Conservation (phyloP, 305 asterid species). For the Striga hermonthica region DNA sequence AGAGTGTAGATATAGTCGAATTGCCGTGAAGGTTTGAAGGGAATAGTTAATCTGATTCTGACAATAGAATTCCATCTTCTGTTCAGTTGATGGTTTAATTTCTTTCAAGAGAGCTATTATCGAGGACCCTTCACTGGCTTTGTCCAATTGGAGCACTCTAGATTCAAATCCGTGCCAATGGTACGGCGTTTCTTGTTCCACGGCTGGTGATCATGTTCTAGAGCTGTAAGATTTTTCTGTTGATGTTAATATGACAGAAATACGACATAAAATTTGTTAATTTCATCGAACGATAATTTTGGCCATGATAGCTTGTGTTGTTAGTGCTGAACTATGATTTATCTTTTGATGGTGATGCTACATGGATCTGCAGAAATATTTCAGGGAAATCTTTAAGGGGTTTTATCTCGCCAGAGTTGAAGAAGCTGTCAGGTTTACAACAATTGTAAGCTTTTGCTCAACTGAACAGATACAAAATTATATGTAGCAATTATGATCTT, state of each 20-base stretch:
- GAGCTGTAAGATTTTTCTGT: constrained; percentile 66
- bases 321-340: not conserved
- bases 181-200: constrained; percentile 72
- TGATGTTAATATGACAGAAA: constrained; percentile 13
- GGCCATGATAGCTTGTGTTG: not conserved
- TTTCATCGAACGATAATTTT: too few relatives aligned
- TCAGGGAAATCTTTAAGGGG: constrained; percentile 77
- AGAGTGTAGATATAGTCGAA: constrained; percentile 21
- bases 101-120: constrained; percentile 77
- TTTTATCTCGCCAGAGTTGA: constrained; percentile 69
- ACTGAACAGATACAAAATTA: not conserved
- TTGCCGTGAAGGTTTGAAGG: constrained; percentile 15
- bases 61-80: not conserved
- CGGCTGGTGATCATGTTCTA: constrained; percentile 62
- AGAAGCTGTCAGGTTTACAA: constrained; percentile 59
- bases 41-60: constrained; percentile 26
- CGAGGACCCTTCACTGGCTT: constrained; percentile 69
- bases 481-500: not conserved
- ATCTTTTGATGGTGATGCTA: constrained; percentile 24
- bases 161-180: constrained; percentile 85
- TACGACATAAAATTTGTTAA: not conserved
- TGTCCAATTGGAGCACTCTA: constrained; percentile 71
- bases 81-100: constrained; percentile 64
- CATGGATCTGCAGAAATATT: constrained; percentile 61
- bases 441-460: constrained; percentile 60